Conservation (phyloP, 805 yeast species). For the Candida vaughaniae region DNA sequence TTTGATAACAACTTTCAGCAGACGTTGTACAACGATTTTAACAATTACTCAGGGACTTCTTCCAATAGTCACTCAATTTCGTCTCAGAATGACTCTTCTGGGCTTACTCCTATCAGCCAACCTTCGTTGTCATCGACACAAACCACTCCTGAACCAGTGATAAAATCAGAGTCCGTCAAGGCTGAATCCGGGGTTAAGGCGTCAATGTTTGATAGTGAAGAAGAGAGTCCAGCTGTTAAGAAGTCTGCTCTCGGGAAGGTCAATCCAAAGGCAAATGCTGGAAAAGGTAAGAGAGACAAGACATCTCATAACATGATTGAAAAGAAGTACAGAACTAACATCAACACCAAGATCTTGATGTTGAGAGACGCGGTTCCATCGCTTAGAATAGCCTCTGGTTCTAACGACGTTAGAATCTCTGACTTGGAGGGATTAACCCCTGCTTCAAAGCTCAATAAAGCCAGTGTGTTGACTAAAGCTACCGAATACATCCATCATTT, state of each 20-base stretch:
- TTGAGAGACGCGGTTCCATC: slow-evolving; percentile 79
- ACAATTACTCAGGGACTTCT: slow-evolving; percentile 3
- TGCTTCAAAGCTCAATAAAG: slow-evolving; percentile 74
- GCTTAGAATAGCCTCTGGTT: slow-evolving; percentile 55
- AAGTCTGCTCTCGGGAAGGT: neutral
- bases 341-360: slow-evolving; percentile 66
- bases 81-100: slow-evolving; percentile 10
- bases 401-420: slow-evolving; percentile 39
- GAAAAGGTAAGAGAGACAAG: slow-evolving; percentile 10
- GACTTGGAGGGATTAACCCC: slow-evolving; percentile 74
- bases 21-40: slow-evolving; percentile 1
- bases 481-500: slow-evolving; percentile 76
- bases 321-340: slow-evolving; percentile 75
- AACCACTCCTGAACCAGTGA: slow-evolving; percentile 18
- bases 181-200: neutral
- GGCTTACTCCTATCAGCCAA: slow-evolving; percentile 20
- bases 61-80: slow-evolving; percentile 3
- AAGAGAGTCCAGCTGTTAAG: neutral
- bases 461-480: slow-evolving; percentile 71
- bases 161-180: slow-evolving; percentile 2
- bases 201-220: neutral
- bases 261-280: slow-evolving; percentile 3
- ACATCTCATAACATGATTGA: slow-evolving; percentile 78
- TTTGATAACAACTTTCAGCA: slow-evolving; percentile 5
- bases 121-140: slow-evolving; percentile 19